Evolutionary conservation across 768 basidiomycete species (phyloP).

Genomic region (Leccinum rimulosum): DNA sequence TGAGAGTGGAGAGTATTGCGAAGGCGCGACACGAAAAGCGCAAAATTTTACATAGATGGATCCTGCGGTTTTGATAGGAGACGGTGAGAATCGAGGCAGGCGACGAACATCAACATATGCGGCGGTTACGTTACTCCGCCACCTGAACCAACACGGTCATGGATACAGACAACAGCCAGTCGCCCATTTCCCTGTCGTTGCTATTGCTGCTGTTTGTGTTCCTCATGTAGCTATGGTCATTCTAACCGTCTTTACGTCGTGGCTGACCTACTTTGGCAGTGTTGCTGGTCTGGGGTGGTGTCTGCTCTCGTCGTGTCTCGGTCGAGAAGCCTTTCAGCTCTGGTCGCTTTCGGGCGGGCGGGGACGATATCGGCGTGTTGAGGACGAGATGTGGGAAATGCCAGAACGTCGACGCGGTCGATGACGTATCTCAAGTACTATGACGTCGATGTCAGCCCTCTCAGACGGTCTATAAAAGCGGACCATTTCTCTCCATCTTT

Average conservation of each 20-base stretch:
- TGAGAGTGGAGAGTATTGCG: too few species aligned
- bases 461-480: slow-evolving; percentile 21
- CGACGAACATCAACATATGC: neutral
- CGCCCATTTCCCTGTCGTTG: slow-evolving; percentile 29
- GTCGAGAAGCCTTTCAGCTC: slow-evolving; percentile 37
- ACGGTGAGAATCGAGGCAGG: too few species aligned
- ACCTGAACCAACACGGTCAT: neutral
- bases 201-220: slow-evolving; percentile 46
- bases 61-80: too few species aligned
- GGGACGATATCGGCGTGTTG: slow-evolving; percentile 39
- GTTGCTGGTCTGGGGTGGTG: slow-evolving; percentile 59
- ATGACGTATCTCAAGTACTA: slow-evolving; percentile 13
- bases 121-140: neutral
- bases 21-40: too few species aligned
- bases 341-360: neutral
- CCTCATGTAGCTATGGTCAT: slow-evolving; percentile 40
- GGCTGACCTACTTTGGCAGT: slow-evolving; percentile 28
- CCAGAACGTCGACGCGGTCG: slow-evolving; percentile 35
- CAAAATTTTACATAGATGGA: too few species aligned
- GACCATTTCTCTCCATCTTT: neutral
- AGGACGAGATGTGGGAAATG: slow-evolving; percentile 64
- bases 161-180: neutral
- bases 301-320: slow-evolving; percentile 65
- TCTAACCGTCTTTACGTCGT: neutral
- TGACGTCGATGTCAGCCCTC: slow-evolving; percentile 12